These are phyloP conservation scores for Panaeolus papilionaceus DNA, from an alignment of 768 basidiomycete genomes.

Conservation along the genomic window DNA sequence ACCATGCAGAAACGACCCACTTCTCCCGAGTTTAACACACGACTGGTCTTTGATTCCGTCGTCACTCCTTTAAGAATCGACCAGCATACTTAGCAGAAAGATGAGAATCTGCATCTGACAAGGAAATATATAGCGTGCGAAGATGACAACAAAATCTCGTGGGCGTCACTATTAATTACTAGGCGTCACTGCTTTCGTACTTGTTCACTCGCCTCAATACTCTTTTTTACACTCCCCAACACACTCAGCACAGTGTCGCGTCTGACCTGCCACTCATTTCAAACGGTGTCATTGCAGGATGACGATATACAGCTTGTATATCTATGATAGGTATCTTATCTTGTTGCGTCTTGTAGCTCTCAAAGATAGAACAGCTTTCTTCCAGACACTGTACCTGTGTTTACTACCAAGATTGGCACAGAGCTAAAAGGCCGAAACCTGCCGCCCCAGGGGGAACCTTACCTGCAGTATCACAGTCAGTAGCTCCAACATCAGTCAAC, in stretches of 20 bases:
- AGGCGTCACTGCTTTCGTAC: too few species aligned
- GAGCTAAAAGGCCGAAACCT: slow-evolving; percentile 73
- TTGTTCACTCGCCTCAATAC: too few species aligned
- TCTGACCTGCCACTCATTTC: neutral
- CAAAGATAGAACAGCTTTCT: slow-evolving; percentile 7
- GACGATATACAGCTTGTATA: slow-evolving; percentile 93
- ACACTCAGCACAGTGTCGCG: neutral
- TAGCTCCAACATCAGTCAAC: slow-evolving; percentile 42
- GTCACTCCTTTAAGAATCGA: too few species aligned
- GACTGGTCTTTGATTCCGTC: too few species aligned
- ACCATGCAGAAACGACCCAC: too few species aligned
- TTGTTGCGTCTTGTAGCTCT: neutral
- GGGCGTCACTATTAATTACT: too few species aligned
- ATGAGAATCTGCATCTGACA: too few species aligned
- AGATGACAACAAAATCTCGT: too few species aligned
- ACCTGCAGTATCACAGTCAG: slow-evolving; percentile 79
- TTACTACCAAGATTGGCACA: slow-evolving; percentile 97
- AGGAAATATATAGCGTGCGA: too few species aligned
- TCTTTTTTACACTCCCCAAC: neutral
- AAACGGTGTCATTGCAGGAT: slow-evolving; percentile 42
- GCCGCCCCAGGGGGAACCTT: slow-evolving; percentile 78
- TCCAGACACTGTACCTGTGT: slow-evolving; percentile 90
- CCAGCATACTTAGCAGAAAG: too few species aligned
- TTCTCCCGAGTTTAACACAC: too few species aligned
- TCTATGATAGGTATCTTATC: slow-evolving; percentile 80